Conservation (phyloP, 345 rosid genomes). For the sweet orange (Citrus sinensis) region DNA sequence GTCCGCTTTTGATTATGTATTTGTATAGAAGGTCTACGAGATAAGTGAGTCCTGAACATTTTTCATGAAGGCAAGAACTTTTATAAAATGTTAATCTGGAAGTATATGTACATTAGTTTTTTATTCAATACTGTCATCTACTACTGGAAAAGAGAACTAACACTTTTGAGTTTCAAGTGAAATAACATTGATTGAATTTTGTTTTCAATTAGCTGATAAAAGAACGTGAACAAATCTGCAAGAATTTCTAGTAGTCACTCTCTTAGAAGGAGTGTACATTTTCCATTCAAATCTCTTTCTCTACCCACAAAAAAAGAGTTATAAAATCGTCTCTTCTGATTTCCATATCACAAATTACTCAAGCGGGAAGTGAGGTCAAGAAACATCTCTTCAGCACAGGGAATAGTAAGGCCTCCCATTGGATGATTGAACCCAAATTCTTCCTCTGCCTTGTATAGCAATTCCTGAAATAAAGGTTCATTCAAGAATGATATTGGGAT, state of each 20-base stretch:
- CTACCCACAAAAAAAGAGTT: not conserved
- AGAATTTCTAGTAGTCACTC: not conserved
- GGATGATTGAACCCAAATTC: conserved; percentile 37
- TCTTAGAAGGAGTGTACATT: not conserved
- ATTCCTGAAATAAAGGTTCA: conserved; percentile 20
- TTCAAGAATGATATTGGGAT: conserved; percentile 31
- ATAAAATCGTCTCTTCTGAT: conserved; percentile 13
- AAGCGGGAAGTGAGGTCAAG: conserved; percentile 28
- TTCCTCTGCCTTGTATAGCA: conserved; percentile 32
- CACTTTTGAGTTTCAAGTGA: not conserved
- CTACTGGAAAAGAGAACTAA: not conserved
- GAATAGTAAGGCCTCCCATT: conserved; percentile 44
- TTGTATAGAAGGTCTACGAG: no score
- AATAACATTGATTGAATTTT: not conserved
- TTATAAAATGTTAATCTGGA: not conserved
- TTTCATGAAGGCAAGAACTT: no score
- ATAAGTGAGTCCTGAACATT: no score
- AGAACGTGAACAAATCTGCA: not conserved
- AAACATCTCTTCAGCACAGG: conserved; percentile 39
- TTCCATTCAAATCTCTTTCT: not conserved
- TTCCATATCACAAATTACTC: not conserved
- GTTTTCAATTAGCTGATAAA: not conserved
- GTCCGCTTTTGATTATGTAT: not conserved
- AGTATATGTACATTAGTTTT: not conserved
- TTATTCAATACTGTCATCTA: not conserved